Evolutionary conservation across 371 early-diverging fungal species (phyloP).

Genomic region (Entomophthora muscae): DNA sequence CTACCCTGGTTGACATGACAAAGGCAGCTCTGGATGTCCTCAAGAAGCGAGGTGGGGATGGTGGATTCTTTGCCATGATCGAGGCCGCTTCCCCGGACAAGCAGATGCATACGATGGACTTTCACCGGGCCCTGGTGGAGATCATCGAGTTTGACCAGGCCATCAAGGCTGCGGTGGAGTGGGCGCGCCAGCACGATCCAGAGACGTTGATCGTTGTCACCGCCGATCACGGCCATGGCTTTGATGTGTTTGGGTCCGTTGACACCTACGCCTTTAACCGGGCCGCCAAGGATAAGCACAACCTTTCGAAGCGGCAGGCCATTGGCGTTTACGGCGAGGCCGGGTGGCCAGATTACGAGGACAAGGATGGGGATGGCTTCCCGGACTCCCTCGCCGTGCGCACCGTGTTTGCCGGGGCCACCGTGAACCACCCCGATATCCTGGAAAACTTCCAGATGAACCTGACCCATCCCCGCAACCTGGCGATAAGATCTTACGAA

Average conservation of each 20-base stretch:
- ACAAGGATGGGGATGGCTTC: constrained; percentile 42
- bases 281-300: constrained; percentile 7
- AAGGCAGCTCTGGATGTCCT: constrained; percentile 35
- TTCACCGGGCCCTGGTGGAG: constrained; percentile 45
- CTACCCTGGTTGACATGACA: constrained; percentile 45
- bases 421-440: constrained; percentile 32
- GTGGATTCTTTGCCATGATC: constrained; percentile 54
- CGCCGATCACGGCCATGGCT: constrained; percentile 51
- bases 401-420: constrained; percentile 36
- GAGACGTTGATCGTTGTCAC: constrained; percentile 49
- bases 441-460: constrained; percentile 35
- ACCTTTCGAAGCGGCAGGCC: constrained; percentile 29
- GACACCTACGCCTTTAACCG: constrained; percentile 24
- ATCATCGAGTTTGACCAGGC: constrained; percentile 49
- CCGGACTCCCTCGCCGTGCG: constrained; percentile 38
- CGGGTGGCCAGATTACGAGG: constrained; percentile 42
- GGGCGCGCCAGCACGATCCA: constrained; percentile 32
- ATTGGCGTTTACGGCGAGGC: no score
- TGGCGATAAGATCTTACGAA: constrained; percentile 17
- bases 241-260: constrained; percentile 51
- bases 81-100: constrained; percentile 61
- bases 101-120: constrained; percentile 46
- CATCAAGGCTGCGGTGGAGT: constrained; percentile 32
- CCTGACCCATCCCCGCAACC: constrained; percentile 20
- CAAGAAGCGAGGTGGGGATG: constrained; percentile 35